Conservation (phyloP, 1,284 basidiomycete species). For the Cryptococcus hybrid region DNA sequence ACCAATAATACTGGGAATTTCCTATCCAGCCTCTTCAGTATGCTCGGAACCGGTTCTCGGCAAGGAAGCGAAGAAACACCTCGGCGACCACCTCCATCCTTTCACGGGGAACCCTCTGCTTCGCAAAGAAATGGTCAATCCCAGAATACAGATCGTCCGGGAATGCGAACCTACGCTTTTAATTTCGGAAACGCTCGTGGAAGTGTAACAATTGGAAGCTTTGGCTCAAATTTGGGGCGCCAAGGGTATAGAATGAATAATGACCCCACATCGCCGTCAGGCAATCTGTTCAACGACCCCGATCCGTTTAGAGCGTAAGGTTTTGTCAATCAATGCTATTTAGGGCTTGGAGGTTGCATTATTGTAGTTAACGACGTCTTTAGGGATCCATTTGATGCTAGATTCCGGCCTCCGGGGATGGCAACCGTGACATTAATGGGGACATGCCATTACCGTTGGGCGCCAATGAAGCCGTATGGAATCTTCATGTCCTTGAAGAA, state of each 20-base stretch:
- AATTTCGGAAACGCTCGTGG: constrained; percentile 32
- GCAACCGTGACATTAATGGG: neutral
- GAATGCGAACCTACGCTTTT: constrained; percentile 20
- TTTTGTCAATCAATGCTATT: too few species aligned
- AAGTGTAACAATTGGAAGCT: constrained; percentile 22
- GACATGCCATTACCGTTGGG: too few species aligned
- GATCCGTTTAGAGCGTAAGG: constrained; percentile 1
- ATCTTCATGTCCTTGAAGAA: too few species aligned
- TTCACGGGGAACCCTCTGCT: too few species aligned
- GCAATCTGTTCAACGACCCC: neutral
- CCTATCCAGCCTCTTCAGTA: constrained; percentile 10
- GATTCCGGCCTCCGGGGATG: neutral
- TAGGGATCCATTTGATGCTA: too few species aligned
- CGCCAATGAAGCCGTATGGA: too few species aligned
- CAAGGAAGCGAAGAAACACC: too few species aligned
- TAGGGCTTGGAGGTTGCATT: too few species aligned
- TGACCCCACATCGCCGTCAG: too few species aligned
- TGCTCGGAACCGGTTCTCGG: constrained; percentile 1
- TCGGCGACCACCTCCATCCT: too few species aligned
- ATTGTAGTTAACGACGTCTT: neutral
- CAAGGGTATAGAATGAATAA: neutral
- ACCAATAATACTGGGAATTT: constrained; percentile 2
- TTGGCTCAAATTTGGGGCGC: constrained; percentile 8
- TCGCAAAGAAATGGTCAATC: too few species aligned
- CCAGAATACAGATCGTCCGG: too few species aligned